Conservation (phyloP, 2,329 filamentous ascomycete species). For the Aspergillus tamarii region DNA sequence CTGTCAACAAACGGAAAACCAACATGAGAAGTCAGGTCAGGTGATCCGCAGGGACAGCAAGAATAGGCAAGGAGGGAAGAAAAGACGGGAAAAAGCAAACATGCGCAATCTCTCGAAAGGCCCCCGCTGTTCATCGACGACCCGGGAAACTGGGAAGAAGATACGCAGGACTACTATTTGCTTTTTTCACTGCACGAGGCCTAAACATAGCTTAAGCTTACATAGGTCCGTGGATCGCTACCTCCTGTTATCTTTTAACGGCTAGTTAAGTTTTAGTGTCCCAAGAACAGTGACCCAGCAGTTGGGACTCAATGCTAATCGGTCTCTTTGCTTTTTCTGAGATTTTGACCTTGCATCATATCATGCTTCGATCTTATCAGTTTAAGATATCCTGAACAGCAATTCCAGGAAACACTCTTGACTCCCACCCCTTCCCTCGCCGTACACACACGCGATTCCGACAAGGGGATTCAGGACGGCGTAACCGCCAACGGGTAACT, state of each 20-base stretch:
- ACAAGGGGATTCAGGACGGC: neutral
- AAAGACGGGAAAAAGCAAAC: conserved; percentile 12
- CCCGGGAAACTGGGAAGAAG: conserved; percentile 17
- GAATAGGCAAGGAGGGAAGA: neutral
- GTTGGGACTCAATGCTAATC: conserved; percentile 11
- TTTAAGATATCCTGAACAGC: neutral
- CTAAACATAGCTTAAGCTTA: conserved; percentile 33
- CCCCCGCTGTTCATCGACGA: conserved; percentile 19
- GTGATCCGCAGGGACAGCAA: conserved; percentile 8
- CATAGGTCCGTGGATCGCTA: conserved; percentile 24
- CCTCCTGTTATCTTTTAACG: conserved; percentile 3
- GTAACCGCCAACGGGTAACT: conserved; percentile 9
- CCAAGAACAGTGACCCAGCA: conserved; percentile 7
- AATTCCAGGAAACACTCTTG: neutral
- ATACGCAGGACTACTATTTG: conserved; percentile 15
- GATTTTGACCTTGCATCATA: conserved; percentile 18
- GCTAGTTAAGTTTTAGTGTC: conserved; percentile 19
- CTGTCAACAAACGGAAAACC: neutral
- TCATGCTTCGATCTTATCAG: conserved; percentile 18
- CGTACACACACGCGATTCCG: neutral
- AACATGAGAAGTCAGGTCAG: conserved; percentile 6
- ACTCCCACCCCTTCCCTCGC: neutral
- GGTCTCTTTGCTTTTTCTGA: conserved; percentile 21
- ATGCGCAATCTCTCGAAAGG: neutral
- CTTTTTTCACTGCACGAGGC: conserved; percentile 16